A percentile compares a stretch with the other conserved stretches of the same genome.
Conservation (phyloP, 495 filamentous ascomycete species). For the Podospora pseudopauciseta region DNA sequence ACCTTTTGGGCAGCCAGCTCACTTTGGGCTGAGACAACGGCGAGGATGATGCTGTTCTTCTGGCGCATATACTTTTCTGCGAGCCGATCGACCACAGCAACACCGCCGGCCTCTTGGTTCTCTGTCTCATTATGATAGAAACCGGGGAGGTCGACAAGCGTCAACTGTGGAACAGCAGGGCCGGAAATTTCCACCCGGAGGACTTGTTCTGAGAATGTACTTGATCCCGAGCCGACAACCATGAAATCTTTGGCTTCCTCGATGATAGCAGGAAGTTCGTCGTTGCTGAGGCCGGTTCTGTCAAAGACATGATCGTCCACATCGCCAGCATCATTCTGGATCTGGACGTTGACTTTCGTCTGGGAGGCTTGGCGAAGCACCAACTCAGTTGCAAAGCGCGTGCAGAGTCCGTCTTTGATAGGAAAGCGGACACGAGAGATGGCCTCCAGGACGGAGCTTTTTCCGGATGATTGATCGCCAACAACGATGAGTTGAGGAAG, state of each 20-base stretch:
- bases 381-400: slow-evolving; percentile 55
- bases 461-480: slow-evolving; percentile 52
- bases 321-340: slow-evolving; percentile 23
- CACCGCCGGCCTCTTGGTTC: slow-evolving; percentile 40
- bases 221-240: slow-evolving; percentile 28
- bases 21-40: slow-evolving; percentile 53
- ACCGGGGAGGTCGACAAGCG: slow-evolving; percentile 64
- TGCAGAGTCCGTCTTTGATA: slow-evolving; percentile 47
- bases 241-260: slow-evolving; percentile 39
- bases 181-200: slow-evolving; percentile 60
- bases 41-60: slow-evolving; percentile 54
- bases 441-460: slow-evolving; percentile 66
- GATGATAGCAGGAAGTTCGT: slow-evolving; percentile 46
- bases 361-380: slow-evolving; percentile 44
- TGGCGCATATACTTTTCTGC: slow-evolving; percentile 57
- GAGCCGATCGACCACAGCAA: slow-evolving; percentile 49
- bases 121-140: slow-evolving; percentile 49
- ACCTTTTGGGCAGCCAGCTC: slow-evolving; percentile 50
- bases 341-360: slow-evolving; percentile 34
- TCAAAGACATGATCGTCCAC: slow-evolving; percentile 17
- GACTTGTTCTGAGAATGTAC: slow-evolving; percentile 56
- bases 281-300: slow-evolving; percentile 21
- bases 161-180: slow-evolving; percentile 59
- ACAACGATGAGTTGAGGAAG: slow-evolving; percentile 16
- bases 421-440: slow-evolving; percentile 62